Conservation (phyloP, 306 rosid genomes). For the Citrullus mucosospermus region DNA sequence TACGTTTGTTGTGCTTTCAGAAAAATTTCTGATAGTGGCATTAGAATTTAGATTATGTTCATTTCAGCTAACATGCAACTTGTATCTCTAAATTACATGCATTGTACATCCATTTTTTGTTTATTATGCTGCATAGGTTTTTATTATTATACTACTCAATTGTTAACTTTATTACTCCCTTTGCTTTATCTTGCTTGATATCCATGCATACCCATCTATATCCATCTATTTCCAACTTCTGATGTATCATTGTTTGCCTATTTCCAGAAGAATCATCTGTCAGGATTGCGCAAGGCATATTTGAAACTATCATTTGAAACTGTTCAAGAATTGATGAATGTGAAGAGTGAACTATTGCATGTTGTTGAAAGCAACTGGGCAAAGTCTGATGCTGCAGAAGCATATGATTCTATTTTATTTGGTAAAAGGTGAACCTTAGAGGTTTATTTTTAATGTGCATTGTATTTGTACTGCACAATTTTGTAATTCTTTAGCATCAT, state of each 20-base stretch:
- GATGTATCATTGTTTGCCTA: background rate
- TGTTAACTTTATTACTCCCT: no score
- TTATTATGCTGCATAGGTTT: no score
- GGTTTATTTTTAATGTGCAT: constrained; percentile 3
- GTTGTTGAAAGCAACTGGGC: constrained; percentile 68
- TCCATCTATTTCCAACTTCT: background rate
- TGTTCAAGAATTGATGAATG: constrained; percentile 79
- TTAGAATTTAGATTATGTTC: background rate
- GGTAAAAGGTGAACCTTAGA: constrained; percentile 48
- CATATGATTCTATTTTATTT: constrained; percentile 51
- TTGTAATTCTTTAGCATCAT: no score
- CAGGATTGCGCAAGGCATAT: constrained; percentile 73
- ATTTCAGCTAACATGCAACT: background rate
- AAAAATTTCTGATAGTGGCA: background rate
- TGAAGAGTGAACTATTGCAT: constrained; percentile 70
- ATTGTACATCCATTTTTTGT: background rate
- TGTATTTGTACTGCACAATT: background rate
- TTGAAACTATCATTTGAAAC: constrained; percentile 75
- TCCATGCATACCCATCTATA: no score
- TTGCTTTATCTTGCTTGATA: no score
- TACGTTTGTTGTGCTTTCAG: no score
- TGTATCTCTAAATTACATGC: background rate
- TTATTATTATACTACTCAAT: no score
- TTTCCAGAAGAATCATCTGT: constrained; percentile 88
- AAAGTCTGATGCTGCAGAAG: constrained; percentile 83